These are phyloP conservation scores for Neoascochyta sp. DNA, from an alignment of 2,329 filamentous ascomycete species.

Conservation along the genomic window DNA sequence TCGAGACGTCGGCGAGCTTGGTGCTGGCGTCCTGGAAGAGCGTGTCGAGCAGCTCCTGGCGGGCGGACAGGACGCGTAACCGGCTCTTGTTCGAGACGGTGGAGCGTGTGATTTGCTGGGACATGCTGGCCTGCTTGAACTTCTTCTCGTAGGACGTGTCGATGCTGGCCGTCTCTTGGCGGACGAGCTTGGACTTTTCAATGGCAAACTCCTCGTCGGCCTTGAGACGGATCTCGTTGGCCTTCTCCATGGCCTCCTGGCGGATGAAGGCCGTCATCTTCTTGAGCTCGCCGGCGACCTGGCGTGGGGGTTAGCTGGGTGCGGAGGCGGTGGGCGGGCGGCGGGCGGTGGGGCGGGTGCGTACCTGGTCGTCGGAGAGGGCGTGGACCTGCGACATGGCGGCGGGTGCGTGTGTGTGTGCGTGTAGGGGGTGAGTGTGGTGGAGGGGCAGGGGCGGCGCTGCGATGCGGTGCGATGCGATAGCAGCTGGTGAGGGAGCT, in stretches of 20 bases:
- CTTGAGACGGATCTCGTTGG: conserved; percentile 95
- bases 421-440: conserved; percentile 7
- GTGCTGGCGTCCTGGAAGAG: conserved; percentile 79
- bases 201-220: conserved; percentile 99
- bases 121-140: conserved; percentile 97
- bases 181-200: conserved; percentile 97
- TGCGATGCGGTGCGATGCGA: conserved; percentile 11
- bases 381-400: conserved; percentile 90
- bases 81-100: conserved; percentile 95
- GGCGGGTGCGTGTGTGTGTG: conserved; percentile 27
- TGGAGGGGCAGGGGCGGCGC: conserved; percentile 11
- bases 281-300: conserved; percentile 97
- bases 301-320: conserved; percentile 31
- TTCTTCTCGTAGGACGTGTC: conserved; percentile 95
- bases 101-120: conserved; percentile 96
- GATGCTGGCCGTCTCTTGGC: conserved; percentile 89
- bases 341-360: conserved; percentile 19
- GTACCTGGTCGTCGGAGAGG: conserved; percentile 95
- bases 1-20: conserved; percentile 63
- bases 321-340: conserved; percentile 24
- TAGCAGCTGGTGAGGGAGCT: too few relatives aligned
- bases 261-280: conserved; percentile 99
- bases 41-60: conserved; percentile 85
- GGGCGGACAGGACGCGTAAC: conserved; percentile 78
- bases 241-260: conserved; percentile 96